A percentile compares a stretch with the other conserved stretches of the same genome.
Conservation (phyloP, 305 asterid species). For the Striga hermonthica region DNA sequence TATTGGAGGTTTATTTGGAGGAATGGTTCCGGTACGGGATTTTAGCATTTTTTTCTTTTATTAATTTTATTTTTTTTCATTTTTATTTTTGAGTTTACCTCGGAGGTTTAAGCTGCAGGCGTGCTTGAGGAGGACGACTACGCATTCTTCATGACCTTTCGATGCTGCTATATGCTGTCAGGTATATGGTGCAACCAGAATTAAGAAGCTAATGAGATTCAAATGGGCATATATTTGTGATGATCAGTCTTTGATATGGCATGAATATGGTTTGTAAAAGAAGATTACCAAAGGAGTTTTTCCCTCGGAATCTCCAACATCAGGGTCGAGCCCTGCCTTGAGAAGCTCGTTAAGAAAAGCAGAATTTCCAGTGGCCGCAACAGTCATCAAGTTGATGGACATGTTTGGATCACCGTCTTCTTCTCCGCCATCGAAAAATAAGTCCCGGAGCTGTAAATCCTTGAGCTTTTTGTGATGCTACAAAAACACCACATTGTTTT, state of each 20-base stretch:
- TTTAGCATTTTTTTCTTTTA: too few species aligned
- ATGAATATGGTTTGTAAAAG: background rate
- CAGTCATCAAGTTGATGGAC: constrained; percentile 69
- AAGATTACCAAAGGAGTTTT: constrained; percentile 71
- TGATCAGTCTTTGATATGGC: background rate
- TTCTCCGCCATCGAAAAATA: constrained; percentile 53
- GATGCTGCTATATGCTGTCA: constrained; percentile 81
- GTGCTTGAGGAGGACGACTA: constrained; percentile 75
- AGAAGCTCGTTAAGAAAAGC: constrained; percentile 83
- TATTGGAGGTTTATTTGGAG: too few species aligned
- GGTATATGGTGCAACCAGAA: background rate
- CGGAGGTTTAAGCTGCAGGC: constrained; percentile 66
- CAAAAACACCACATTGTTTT: constrained; percentile 13
- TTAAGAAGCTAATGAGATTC: background rate
- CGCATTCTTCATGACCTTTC: constrained; percentile 85
- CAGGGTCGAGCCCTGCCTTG: constrained; percentile 75
- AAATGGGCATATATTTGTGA: background rate
- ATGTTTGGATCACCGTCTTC: constrained; percentile 52
- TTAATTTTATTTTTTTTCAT: too few species aligned
- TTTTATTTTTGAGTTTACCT: constrained; percentile 45
- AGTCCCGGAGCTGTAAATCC: constrained; percentile 57
- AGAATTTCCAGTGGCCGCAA: constrained; percentile 81
- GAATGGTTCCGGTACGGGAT: too few species aligned
- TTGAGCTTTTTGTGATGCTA: constrained; percentile 80
- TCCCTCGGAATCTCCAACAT: constrained; percentile 74